These are phyloP conservation scores for Aspergillus neotritici DNA, from an alignment of 2,329 filamentous ascomycete genomes.

Conservation along the genomic window DNA sequence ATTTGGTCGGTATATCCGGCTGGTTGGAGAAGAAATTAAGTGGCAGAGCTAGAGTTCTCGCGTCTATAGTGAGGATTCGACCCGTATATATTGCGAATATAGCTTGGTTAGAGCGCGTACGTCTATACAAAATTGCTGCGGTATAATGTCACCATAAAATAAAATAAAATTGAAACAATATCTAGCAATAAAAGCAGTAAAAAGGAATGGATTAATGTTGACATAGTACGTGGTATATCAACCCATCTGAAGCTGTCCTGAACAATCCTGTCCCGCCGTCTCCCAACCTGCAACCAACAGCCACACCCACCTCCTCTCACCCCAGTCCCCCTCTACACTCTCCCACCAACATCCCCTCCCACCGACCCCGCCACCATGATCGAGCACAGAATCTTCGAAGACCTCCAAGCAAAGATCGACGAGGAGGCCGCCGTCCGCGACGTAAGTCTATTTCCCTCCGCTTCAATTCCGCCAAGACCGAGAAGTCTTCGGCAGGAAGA, in stretches of 20 bases:
- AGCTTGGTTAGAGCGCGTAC: neutral
- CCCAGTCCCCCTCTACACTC: conserved; percentile 13
- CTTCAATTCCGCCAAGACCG: conserved; percentile 15
- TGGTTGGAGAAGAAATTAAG: conserved; percentile 52
- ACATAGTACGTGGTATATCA: no score
- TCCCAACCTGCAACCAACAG: conserved; percentile 10
- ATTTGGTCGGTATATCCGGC: conserved; percentile 47
- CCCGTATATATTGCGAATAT: no score
- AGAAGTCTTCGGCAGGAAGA: conserved; percentile 5
- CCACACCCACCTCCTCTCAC: conserved; percentile 2
- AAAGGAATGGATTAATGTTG: no score
- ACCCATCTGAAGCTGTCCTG: no score
- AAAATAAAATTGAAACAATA: neutral
- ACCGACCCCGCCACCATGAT: conserved; percentile 49
- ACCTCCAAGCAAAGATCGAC: conserved; percentile 83
- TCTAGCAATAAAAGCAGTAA: no score
- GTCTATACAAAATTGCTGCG: no score
- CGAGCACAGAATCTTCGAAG: conserved; percentile 77
- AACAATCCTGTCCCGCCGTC: no score
- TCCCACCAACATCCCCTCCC: neutral
- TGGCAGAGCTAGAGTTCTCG: no score
- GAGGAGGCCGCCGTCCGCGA: conserved; percentile 78
- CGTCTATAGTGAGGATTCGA: no score
- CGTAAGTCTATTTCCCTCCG: conserved; percentile 34
- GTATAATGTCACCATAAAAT: neutral